Evolutionary conservation across 2,329 filamentous ascomycete genomes (phyloP).

Genomic region (Chaetomium olivaceum): DNA sequence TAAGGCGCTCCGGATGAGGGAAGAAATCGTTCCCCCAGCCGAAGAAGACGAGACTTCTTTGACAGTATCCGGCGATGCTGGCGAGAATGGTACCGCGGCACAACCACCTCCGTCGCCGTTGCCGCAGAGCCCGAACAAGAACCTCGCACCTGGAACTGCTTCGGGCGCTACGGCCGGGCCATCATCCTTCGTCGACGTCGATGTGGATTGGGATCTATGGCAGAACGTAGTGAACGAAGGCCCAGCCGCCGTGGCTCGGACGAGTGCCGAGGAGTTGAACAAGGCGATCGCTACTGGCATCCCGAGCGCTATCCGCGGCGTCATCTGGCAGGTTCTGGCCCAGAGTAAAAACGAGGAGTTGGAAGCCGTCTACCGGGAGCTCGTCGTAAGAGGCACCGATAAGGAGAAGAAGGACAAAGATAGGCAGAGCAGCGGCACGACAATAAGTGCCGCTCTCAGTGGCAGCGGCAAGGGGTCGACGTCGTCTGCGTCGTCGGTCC

Average conservation of each 20-base stretch:
- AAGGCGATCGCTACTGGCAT: slow-evolving; percentile 90
- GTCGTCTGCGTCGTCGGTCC: slow-evolving; percentile 83
- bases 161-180: slow-evolving; percentile 77
- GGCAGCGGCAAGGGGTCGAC: slow-evolving; percentile 64
- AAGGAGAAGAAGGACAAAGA: slow-evolving; percentile 65
- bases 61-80: slow-evolving; percentile 37
- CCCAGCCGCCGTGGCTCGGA: slow-evolving; percentile 80
- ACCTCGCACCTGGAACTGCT: slow-evolving; percentile 80
- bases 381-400: slow-evolving; percentile 77
- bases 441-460: slow-evolving; percentile 54
- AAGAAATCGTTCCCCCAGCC: slow-evolving; percentile 62
- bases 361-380: slow-evolving; percentile 80
- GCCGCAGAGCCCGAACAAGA: slow-evolving; percentile 65
- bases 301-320: slow-evolving; percentile 91
- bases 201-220: slow-evolving; percentile 99
- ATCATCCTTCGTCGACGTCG: slow-evolving; percentile 66
- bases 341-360: slow-evolving; percentile 93
- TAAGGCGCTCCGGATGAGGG: slow-evolving; percentile 72
- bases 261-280: slow-evolving; percentile 86
- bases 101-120: slow-evolving; percentile 49
- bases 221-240: slow-evolving; percentile 95
- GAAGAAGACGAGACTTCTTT: slow-evolving; percentile 54
- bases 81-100: slow-evolving; percentile 34
- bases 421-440: slow-evolving; percentile 29
- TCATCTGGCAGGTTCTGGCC: slow-evolving; percentile 96